Percentiles rank a stretch among this genome's conserved stretches.
Conservation (phyloP, 2,329 filamentous ascomycete species). For the Stagonosporopsis tanaceti region DNA sequence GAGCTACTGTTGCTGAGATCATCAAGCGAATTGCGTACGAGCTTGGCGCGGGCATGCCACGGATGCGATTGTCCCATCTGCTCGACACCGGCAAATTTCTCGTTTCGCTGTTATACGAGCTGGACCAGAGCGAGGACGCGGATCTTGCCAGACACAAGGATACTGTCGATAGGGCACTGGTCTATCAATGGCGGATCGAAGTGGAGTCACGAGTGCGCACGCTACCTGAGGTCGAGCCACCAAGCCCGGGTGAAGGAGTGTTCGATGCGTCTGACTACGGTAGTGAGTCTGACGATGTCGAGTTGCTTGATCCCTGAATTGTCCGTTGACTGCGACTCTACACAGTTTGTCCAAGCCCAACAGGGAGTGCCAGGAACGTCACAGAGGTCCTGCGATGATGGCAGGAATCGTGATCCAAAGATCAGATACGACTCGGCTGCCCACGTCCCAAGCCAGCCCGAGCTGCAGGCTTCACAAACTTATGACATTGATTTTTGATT, state of each 20-base stretch:
- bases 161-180: slow-evolving; percentile 32
- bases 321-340: background rate
- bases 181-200: slow-evolving; percentile 33
- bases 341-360: background rate
- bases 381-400: background rate
- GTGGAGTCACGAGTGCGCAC: slow-evolving; percentile 34
- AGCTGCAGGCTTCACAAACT: background rate
- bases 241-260: slow-evolving; percentile 39
- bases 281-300: slow-evolving; percentile 47
- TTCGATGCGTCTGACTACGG: slow-evolving; percentile 50
- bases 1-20: background rate
- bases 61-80: slow-evolving; percentile 37
- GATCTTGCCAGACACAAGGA: slow-evolving; percentile 30
- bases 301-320: slow-evolving; percentile 29
- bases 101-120: slow-evolving; percentile 26
- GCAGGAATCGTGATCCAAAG: background rate
- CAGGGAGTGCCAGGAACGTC: background rate
- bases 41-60: slow-evolving; percentile 31
- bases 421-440: background rate
- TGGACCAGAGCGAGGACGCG: slow-evolving; percentile 33
- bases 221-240: slow-evolving; percentile 42
- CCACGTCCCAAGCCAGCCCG: background rate
- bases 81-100: slow-evolving; percentile 32
- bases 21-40: slow-evolving; percentile 35
- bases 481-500: background rate